These are phyloP conservation scores for Scheffersomyces quercinus DNA, from an alignment of 1,139 yeast genomes.

Conservation along the genomic window DNA sequence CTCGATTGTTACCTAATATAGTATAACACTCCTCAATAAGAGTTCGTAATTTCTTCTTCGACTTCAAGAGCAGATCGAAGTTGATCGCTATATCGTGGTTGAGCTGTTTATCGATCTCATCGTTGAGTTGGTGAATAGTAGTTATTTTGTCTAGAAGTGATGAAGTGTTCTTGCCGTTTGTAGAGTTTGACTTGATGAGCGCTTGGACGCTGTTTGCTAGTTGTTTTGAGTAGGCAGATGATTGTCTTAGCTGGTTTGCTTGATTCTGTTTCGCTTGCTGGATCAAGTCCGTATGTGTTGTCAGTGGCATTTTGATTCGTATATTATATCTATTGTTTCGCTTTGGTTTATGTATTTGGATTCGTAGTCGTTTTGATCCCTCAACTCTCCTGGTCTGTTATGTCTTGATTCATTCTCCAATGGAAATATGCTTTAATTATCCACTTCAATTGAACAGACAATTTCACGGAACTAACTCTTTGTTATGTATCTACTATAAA, in stretches of 20 bases:
- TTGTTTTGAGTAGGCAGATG: conserved; percentile 30
- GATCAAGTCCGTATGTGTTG: conserved; percentile 30
- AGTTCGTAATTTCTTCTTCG: conserved; percentile 21
- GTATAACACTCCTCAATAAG: conserved; percentile 18
- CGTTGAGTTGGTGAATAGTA: conserved; percentile 44
- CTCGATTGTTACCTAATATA: conserved; percentile 11
- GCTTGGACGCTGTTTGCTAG: conserved; percentile 25
- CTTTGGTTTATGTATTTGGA: no score
- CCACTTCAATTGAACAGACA: no score
- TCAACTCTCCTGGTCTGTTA: no score
- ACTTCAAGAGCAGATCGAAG: conserved; percentile 15
- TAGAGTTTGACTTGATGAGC: conserved; percentile 30
- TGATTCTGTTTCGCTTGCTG: conserved; percentile 40
- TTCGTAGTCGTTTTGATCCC: no score
- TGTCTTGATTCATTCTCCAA: no score
- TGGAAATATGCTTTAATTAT: no score
- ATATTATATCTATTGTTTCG: no score
- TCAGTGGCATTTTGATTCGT: no score
- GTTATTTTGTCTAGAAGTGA: conserved; percentile 40
- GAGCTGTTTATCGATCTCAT: conserved; percentile 39
- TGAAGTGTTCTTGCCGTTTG: conserved; percentile 21
- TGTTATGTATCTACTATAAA: no score
- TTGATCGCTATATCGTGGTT: conserved; percentile 27
- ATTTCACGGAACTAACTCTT: no score
- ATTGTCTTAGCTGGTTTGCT: conserved; percentile 25